phyloP scores from a whole-genome alignment of 768 basidiomycete species.

The Paxillus rubicundulus region DNA sequence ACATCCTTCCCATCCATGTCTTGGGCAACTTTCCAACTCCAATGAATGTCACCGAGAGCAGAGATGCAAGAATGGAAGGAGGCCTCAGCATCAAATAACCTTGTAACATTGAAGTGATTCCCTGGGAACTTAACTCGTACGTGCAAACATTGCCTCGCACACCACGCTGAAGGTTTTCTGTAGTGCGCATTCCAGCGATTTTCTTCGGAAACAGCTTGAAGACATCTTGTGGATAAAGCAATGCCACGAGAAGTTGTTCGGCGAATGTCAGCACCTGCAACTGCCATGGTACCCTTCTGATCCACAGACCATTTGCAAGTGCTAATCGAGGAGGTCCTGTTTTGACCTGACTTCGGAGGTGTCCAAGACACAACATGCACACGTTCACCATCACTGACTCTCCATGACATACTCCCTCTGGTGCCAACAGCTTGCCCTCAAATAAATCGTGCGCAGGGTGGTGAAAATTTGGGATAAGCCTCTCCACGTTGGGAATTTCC shows the following conservation, averaged over 20 bases:
- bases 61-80: conserved; percentile 25
- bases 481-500: neutral
- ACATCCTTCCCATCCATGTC: conserved; percentile 25
- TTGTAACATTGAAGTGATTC: conserved; percentile 32
- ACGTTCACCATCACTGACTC: neutral
- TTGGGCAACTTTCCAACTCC: conserved; percentile 29
- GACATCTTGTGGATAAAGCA: conserved; percentile 12
- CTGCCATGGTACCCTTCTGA: conserved; percentile 31
- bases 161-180: neutral
- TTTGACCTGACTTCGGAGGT: no score
- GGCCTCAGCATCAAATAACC: conserved; percentile 36
- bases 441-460: neutral
- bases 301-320: conserved; percentile 39
- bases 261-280: conserved; percentile 32
- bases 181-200: no score
- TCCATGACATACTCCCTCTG: neutral
- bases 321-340: conserved; percentile 10
- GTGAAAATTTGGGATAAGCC: neutral
- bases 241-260: conserved; percentile 37
- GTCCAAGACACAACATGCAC: no score
- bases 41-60: conserved; percentile 37
- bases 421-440: neutral
- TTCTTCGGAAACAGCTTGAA: no score
- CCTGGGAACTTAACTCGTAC: no score
- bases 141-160: conserved; percentile 38